These are phyloP conservation scores for Tirmania nivea DNA, from an alignment of 495 filamentous ascomycete species.

Conservation along the genomic window DNA sequence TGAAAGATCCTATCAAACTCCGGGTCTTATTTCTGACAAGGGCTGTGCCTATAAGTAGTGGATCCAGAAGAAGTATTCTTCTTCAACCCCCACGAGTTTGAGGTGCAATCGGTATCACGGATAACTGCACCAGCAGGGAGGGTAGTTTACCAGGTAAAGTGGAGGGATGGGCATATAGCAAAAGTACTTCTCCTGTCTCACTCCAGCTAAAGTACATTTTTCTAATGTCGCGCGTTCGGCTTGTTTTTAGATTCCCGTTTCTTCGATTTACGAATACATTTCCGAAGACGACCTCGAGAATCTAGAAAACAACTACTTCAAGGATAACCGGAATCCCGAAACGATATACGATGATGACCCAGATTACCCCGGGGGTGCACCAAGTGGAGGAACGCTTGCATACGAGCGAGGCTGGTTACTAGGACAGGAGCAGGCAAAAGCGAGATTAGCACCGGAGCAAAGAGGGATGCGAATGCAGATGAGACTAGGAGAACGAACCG, in stretches of 20 bases:
- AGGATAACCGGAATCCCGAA: neutral
- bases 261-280: neutral
- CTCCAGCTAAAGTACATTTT: neutral
- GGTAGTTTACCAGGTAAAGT: neutral
- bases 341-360: neutral
- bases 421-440: no score
- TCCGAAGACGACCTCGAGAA: neutral
- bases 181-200: neutral
- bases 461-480: no score
- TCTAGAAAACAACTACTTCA: neutral
- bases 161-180: neutral
- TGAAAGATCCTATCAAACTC: no score
- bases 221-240: neutral
- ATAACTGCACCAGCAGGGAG: neutral
- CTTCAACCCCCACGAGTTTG: neutral
- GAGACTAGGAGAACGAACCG: no score
- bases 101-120: neutral
- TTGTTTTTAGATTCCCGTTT: neutral
- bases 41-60: neutral
- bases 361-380: neutral
- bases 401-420: neutral
- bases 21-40: no score
- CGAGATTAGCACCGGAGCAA: no score
- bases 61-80: neutral
- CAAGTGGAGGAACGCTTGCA: neutral